A percentile compares a stretch with the other conserved stretches of the same genome.
Conservation (phyloP, 2,329 filamentous ascomycete species). For the Fusarium subglutinans region DNA sequence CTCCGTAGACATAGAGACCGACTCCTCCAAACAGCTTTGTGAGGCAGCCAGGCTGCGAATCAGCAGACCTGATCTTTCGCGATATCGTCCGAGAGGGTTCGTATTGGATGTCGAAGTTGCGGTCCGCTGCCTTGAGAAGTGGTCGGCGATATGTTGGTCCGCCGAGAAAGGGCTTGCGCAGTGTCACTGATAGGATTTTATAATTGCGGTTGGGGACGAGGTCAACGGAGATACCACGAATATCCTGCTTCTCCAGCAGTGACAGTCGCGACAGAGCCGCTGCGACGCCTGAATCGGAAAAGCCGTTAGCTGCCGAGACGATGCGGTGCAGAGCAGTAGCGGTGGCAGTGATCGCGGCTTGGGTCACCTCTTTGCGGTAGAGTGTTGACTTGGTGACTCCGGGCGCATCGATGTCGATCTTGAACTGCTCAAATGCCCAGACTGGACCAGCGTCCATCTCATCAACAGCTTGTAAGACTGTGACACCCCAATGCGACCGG, state of each 20-base stretch:
- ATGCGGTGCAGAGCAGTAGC: constrained; percentile 15
- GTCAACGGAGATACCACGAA: neutral
- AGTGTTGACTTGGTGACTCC: constrained; percentile 25
- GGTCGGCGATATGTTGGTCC: constrained; percentile 11
- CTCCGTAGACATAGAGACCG: constrained; percentile 24
- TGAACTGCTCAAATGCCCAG: constrained; percentile 31
- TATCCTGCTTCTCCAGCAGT: neutral
- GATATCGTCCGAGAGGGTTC: constrained; percentile 16
- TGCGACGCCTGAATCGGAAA: neutral
- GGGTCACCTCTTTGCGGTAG: constrained; percentile 15
- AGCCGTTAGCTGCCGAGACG: neutral
- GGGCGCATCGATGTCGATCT: constrained; percentile 16
- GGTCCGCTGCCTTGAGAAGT: constrained; percentile 11
- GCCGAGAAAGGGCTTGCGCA: neutral
- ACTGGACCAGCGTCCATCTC: constrained; percentile 32
- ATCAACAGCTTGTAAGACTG: constrained; percentile 24
- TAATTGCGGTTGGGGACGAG: neutral
- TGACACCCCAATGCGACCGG: constrained; percentile 31
- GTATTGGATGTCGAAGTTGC: constrained; percentile 3
- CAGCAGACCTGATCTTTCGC: constrained; percentile 25
- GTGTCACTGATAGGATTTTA: neutral
- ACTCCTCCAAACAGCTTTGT: constrained; percentile 4
- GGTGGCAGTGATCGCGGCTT: constrained; percentile 14
- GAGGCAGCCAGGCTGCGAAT: constrained; percentile 28
- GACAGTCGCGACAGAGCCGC: neutral